phyloP scores from a whole-genome alignment of 176 grass and related monocot species.

The Zoysia japonica region DNA sequence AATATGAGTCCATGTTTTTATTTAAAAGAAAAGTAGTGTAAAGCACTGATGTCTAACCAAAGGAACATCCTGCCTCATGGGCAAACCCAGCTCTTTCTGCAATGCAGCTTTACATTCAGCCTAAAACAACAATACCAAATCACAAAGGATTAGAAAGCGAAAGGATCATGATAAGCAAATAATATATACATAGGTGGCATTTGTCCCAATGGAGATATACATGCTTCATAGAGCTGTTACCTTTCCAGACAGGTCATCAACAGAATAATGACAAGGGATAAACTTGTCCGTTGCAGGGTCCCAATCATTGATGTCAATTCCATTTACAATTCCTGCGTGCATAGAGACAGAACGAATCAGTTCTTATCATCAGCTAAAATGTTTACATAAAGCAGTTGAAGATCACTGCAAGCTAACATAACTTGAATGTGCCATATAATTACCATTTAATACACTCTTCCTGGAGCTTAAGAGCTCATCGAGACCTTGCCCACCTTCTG shows the following conservation, averaged over 20 bases:
- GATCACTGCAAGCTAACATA: constrained; percentile 27
- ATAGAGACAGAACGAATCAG: constrained; percentile 17
- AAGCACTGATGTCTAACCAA: constrained; percentile 61
- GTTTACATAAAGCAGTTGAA: constrained; percentile 24
- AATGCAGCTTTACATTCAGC: constrained; percentile 85
- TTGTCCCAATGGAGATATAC: not conserved
- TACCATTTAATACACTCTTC: constrained; percentile 90
- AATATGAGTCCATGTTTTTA: constrained; percentile 31
- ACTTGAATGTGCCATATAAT: constrained; percentile 8
- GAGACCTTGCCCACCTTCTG: constrained; percentile 91
- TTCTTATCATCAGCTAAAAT: constrained; percentile 17
- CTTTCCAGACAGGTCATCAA: constrained; percentile 93
- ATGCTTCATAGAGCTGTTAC: constrained; percentile 37
- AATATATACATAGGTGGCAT: constrained; percentile 7
- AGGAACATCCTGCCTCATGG: constrained; percentile 61
- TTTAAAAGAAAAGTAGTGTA: not conserved
- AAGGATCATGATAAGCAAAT: constrained; percentile 12
- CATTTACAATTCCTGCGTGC: constrained; percentile 83
- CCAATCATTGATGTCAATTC: constrained; percentile 91
- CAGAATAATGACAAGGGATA: constrained; percentile 79
- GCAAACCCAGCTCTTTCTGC: constrained; percentile 80
- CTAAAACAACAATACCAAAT: constrained; percentile 45
- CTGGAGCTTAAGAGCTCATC: constrained; percentile 77
- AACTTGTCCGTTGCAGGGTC: constrained; percentile 67
- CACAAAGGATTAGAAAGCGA: constrained; percentile 16